Evolutionary conservation across 1,284 basidiomycete species (phyloP).

Genomic region (Inonotus hispidus): DNA sequence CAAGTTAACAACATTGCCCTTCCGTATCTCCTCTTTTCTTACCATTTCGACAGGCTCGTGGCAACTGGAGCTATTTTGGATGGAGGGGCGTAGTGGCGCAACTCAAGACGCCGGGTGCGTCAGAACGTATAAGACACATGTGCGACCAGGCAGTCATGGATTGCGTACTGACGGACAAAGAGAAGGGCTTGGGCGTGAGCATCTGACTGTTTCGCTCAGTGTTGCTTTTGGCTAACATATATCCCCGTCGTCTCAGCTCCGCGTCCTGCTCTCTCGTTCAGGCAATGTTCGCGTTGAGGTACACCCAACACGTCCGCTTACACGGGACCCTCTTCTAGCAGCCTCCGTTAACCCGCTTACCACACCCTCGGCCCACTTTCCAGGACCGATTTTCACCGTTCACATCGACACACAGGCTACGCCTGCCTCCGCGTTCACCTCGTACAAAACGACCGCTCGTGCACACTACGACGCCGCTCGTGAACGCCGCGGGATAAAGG

Average conservation of each 20-base stretch:
- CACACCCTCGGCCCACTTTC: slow-evolving; percentile 25
- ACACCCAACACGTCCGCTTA: slow-evolving; percentile 34
- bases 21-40: slow-evolving; percentile 51
- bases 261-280: slow-evolving; percentile 43
- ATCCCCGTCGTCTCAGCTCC: slow-evolving; percentile 39
- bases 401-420: slow-evolving; percentile 51
- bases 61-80: slow-evolving; percentile 41
- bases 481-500: slow-evolving; percentile 37
- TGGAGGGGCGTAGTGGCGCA: slow-evolving; percentile 38
- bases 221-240: neutral
- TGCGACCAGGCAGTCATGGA: slow-evolving; percentile 41
- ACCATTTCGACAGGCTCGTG: slow-evolving; percentile 53
- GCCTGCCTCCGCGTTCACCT: slow-evolving; percentile 48
- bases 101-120: slow-evolving; percentile 27
- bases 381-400: slow-evolving; percentile 32
- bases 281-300: slow-evolving; percentile 43
- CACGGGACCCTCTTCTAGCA: slow-evolving; percentile 38
- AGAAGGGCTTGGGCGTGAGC: slow-evolving; percentile 14
- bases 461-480: slow-evolving; percentile 56
- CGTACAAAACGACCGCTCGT: slow-evolving; percentile 65
- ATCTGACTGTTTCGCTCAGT: neutral
- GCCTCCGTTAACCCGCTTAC: slow-evolving; percentile 34
- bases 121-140: slow-evolving; percentile 32
- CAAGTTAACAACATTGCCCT: slow-evolving; percentile 39
- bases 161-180: slow-evolving; percentile 7